Evolutionary conservation across 495 filamentous ascomycete genomes (phyloP), one percentile per base, ranked within the genome.

Genomic region (Penicillium egyptiacum): DNA sequence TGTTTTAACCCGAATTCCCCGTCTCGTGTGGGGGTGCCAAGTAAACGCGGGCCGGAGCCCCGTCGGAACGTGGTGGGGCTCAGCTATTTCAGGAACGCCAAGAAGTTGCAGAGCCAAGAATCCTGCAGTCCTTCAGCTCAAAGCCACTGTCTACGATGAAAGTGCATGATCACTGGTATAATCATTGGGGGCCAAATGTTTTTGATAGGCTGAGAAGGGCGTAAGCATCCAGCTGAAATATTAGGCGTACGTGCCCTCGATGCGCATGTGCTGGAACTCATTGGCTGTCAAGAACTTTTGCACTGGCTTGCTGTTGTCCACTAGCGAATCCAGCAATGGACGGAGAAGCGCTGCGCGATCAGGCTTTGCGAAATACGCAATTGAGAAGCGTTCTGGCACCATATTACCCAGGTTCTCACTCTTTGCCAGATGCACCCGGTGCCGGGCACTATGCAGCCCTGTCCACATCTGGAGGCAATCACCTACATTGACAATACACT

Each of bases 401-500:
- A 42, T 4, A 22, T 10, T 22, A 10, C 17, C 19, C 17, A 22
- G 40, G 40, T 22, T 42, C 40, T 42, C 40, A 19, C 40, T 9
- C 8, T 42, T 17, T 4, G 19, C 17, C 40, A 22, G 10, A 17
- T 42, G 40, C 6, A 42, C 40, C 40, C 40, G 40, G 40, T 42
- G 40, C 2, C 40, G 40, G 19, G 40, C 40, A 42, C 40, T 42
- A 42, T 42, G 40, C 8, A 42, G 40, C 2, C 40, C 40, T 42
- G 40, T 42, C 40, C 40, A 42, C 17, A 42, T 42, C n/a, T 42
- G 40, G 19, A 42, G 40, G 9, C 40, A 42, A 42, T 42, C 40
- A 17, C 40, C 40, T 10, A 42, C 40, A 19, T 42, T 42, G 40
- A 42, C 40, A 42, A 42, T 42, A 42, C 40, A 42, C 40, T 42